phyloP scores from a whole-genome alignment of 768 basidiomycete species.

The Pholiota conissans region DNA sequence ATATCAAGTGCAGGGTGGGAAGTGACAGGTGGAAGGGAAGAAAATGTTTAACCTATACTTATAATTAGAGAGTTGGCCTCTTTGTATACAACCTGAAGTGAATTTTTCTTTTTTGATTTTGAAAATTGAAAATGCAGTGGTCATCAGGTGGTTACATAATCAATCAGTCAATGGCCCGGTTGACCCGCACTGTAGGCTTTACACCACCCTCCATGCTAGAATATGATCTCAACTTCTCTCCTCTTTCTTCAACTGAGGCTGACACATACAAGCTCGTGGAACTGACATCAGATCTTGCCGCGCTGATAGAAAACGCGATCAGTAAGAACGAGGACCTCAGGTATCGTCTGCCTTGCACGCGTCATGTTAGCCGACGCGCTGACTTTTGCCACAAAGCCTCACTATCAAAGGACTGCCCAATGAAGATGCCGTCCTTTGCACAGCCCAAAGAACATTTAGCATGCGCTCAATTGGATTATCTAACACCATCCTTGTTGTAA shows the following conservation, averaged over 20 bases:
- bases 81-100: constrained; percentile 11
- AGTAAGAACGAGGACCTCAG: constrained; percentile 27
- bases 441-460: constrained; percentile 73
- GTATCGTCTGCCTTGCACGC: constrained; percentile 6
- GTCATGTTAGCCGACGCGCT: neutral
- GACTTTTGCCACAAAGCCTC: constrained; percentile 42
- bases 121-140: neutral
- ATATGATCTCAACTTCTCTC: constrained; percentile 53
- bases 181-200: neutral
- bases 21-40: constrained; percentile 7
- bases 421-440: constrained; percentile 92
- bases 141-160: neutral
- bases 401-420: constrained; percentile 77
- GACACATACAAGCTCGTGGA: constrained; percentile 72
- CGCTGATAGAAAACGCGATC: constrained; percentile 55
- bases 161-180: neutral
- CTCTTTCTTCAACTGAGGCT: constrained; percentile 43
- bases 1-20: constrained; percentile 7
- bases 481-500: constrained; percentile 81
- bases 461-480: constrained; percentile 87
- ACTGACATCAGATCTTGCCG: constrained; percentile 67
- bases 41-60: constrained; percentile 17
- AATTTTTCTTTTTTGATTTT: constrained; percentile 4
- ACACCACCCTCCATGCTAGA: constrained; percentile 37
- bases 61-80: constrained; percentile 18